Evolutionary conservation across 306 rosid genomes (phyloP).

Genomic region (Glycine latifolia): DNA sequence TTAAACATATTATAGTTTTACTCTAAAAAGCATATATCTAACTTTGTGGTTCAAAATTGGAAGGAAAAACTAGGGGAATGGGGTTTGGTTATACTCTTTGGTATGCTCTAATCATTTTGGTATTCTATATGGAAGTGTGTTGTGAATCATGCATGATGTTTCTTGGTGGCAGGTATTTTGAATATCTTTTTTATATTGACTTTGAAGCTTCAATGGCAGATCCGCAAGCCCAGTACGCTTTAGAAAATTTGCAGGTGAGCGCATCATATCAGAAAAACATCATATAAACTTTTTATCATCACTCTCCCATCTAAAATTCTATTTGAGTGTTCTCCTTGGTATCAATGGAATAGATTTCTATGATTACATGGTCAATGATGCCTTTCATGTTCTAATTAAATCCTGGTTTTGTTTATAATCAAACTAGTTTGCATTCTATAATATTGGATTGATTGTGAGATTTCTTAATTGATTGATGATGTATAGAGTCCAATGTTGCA

Average conservation of each 20-base stretch:
- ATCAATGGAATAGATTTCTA: background rate
- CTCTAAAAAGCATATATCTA: background rate
- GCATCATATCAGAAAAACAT: background rate
- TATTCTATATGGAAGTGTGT: background rate
- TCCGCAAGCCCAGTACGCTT: conserved; percentile 67
- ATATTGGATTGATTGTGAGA: background rate
- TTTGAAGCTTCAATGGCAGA: conserved; percentile 89
- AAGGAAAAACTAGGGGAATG: background rate
- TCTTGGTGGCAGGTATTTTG: conserved; percentile 64
- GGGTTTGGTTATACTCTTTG: background rate
- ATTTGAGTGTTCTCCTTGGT: background rate
- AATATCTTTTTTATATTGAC: conserved; percentile 75
- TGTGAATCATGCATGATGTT: conserved; percentile 23
- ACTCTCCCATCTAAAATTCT: background rate
- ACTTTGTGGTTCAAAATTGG: conserved; percentile 2
- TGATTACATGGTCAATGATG: background rate
- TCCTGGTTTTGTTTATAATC: background rate
- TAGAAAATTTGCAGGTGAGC: conserved; percentile 72
- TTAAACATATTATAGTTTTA: background rate
- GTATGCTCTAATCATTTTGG: conserved; percentile 6
- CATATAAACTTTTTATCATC: background rate
- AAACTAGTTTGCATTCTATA: background rate
- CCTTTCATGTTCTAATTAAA: too few species aligned
- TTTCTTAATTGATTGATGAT: background rate
- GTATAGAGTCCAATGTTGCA: background rate